Base-by-base conservation (phyloP, 352 stramenopile species). In the Phytopythium mirpurense region DNA sequence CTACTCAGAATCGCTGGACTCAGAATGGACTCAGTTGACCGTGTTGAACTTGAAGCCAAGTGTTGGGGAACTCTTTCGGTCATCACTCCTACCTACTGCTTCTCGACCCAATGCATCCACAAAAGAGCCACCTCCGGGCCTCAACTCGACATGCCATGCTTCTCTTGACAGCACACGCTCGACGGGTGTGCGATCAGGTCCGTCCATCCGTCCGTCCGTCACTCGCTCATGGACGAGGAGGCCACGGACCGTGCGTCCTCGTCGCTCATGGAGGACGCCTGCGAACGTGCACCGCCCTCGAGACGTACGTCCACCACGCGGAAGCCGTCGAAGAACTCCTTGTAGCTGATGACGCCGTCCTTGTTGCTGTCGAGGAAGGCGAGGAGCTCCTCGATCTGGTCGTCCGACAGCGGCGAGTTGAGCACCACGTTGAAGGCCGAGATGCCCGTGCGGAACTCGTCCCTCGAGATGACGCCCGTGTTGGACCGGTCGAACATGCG, bases 241-340 rank as follows among this genome's bases (percentile, higher is more conserved):
- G 7, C 32, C 7, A 16, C 32, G 5, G 32, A 36, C 7, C 11
- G 32, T 2, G 7, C 32, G 32, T 36, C 32, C 32, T 36, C 32
- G 11, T 47, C 41, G 41, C 41, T 47, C 23, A 47, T 47, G 41
- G 23, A 47, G n/a, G 45, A 52, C 27, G 45, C 9, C 41, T 29
- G 29, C 7, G 7, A 5, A 2, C 29, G 3, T 29, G 67, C 63
- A 43, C 77, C 64, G 1, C 78, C 73, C n/a, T 62, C 65, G 23
- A 91, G 50, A 15, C 71, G 78, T 48, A 92, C 78, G 46, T 92
- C 78, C 32, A 96, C 83, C 43, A 97, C 72, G 43, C 81, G 72
- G 68, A 97, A 97, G 51, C 89, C 89, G 42, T 95, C 75, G 38
- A 98, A 90, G 65, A 98, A 98, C 63, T 98, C 90, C 64, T 95